A percentile compares a stretch with the other conserved stretches of the same genome.
Evolutionary conservation across 768 basidiomycete genomes (phyloP).

Genomic region (Candolleomyces eurysporus): DNA sequence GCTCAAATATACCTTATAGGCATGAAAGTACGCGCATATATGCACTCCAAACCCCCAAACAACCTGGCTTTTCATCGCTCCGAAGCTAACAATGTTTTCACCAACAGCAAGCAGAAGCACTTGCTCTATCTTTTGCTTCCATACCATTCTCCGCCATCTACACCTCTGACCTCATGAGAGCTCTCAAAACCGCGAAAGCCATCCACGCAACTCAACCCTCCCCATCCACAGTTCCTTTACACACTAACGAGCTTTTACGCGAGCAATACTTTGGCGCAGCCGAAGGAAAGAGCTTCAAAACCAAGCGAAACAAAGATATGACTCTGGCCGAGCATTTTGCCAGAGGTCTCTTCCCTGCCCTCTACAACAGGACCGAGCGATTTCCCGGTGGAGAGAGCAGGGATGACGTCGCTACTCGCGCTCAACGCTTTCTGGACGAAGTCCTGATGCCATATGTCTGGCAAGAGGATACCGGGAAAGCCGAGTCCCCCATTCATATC

Average conservation of each 20-base stretch:
- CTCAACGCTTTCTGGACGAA: constrained; percentile 47
- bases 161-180: constrained; percentile 66
- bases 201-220: constrained; percentile 52
- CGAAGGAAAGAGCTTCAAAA: constrained; percentile 57
- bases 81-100: too few relatives aligned
- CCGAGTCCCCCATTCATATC: constrained; percentile 37
- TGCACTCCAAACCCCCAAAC: background rate
- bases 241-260: constrained; percentile 49
- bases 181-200: constrained; percentile 57
- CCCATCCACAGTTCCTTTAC: constrained; percentile 33
- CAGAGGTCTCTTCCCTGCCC: constrained; percentile 50
- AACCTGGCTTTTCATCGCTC: background rate
- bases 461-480: constrained; percentile 25
- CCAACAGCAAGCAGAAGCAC: constrained; percentile 56
- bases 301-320: constrained; percentile 27
- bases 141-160: constrained; percentile 55
- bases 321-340: constrained; percentile 49
- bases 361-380: constrained; percentile 41
- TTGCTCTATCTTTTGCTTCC: constrained; percentile 50
- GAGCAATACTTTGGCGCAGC: constrained; percentile 72
- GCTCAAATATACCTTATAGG: constrained; percentile 32
- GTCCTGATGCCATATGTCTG: constrained; percentile 57
- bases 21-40: constrained; percentile 45
- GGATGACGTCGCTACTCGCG: constrained; percentile 59
- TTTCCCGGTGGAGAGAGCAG: constrained; percentile 76